These are phyloP conservation scores for Aureobasidium zeae DNA, from an alignment of 2,329 filamentous ascomycete genomes.

Conservation along the genomic window DNA sequence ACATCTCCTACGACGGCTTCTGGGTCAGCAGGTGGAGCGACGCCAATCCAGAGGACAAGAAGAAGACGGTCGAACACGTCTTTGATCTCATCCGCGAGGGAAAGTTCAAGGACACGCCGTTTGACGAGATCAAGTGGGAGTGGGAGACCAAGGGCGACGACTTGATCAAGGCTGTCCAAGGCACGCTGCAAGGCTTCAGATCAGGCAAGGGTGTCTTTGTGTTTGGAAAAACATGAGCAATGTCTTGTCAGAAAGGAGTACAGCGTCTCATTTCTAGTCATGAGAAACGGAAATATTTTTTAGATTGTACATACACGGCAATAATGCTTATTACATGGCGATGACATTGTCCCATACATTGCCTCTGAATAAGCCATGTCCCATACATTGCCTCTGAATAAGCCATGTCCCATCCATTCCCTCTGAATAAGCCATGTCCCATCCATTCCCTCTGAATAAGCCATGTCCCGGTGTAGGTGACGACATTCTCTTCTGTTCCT, in stretches of 20 bases:
- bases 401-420: too few species aligned
- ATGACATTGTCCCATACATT: too few species aligned
- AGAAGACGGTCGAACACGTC: slow-evolving; percentile 74
- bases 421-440: too few species aligned
- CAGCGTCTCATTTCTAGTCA: neutral
- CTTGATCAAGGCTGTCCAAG: slow-evolving; percentile 66
- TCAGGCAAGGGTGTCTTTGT: slow-evolving; percentile 85
- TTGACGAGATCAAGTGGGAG: slow-evolving; percentile 73
- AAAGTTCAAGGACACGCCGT: slow-evolving; percentile 72
- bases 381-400: too few species aligned
- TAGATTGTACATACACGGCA: too few species aligned
- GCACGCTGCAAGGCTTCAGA: slow-evolving; percentile 74
- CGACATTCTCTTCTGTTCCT: too few species aligned
- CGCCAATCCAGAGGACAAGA: slow-evolving; percentile 61
- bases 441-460: too few species aligned
- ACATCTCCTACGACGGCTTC: slow-evolving; percentile 82
- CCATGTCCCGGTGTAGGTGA: too few species aligned
- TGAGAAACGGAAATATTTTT: too few species aligned
- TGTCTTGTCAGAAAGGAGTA: too few species aligned
- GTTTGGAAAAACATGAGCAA: slow-evolving; percentile 50
- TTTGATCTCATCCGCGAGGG: slow-evolving; percentile 64
- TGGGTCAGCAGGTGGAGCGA: slow-evolving; percentile 91
- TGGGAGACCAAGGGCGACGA: slow-evolving; percentile 65
- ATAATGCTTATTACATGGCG: too few species aligned
- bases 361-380: too few species aligned